Conservation (phyloP, 352 stramenopile species). For the Phytophthora aleatoria region DNA sequence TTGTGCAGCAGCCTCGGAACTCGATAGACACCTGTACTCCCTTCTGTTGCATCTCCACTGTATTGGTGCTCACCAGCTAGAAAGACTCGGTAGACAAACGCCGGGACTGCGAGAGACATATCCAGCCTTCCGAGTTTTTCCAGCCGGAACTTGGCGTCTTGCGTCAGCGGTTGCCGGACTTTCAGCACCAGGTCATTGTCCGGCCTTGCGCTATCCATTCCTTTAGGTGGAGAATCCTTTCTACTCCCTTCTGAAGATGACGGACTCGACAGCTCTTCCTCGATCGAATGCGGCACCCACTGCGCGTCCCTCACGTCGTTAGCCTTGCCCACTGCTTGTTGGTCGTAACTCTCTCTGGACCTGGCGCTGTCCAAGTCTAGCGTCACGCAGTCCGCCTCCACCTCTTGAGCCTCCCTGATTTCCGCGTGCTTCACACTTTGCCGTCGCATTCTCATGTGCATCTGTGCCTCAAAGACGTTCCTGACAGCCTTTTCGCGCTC, state of each 20-base stretch:
- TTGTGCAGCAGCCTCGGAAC: conserved; percentile 33
- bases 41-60: conserved; percentile 29
- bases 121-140: conserved; percentile 23
- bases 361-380: conserved; percentile 26
- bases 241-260: conserved; percentile 12
- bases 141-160: conserved; percentile 26
- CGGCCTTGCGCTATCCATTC: background rate
- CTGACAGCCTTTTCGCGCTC: conserved; percentile 20
- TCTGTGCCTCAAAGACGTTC: conserved; percentile 40
- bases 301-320: conserved; percentile 1
- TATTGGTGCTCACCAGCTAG: conserved; percentile 11
- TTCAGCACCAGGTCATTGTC: conserved; percentile 23
- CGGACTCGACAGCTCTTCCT: conserved; percentile 18
- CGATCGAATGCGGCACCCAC: conserved; percentile 24
- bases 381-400: conserved; percentile 27
- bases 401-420: background rate
- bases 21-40: conserved; percentile 27
- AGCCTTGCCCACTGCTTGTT: conserved; percentile 1
- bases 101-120: conserved; percentile 20
- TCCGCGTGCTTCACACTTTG: conserved; percentile 34
- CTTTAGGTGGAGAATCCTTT: background rate
- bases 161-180: conserved; percentile 21
- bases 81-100: conserved; percentile 30
- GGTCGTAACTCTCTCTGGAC: conserved; percentile 11
- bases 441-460: conserved; percentile 33